Conservation (phyloP, 129 eudicot species). For the Dittrichia graveolens region DNA sequence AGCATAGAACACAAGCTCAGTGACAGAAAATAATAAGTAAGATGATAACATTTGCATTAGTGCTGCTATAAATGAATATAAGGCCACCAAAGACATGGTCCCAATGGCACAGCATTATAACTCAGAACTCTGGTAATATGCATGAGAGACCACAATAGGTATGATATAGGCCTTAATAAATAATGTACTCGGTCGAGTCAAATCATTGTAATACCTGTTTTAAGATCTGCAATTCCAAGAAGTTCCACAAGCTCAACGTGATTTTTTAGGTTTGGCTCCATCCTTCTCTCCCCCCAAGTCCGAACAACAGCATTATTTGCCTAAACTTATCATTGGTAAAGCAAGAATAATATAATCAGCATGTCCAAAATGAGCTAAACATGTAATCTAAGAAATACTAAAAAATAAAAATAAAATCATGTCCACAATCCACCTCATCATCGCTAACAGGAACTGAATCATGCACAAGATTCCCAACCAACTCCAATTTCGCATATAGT, state of each 20-base stretch:
- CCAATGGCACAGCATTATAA: background rate
- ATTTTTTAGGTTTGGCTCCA: conserved; percentile 64
- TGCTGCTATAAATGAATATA: background rate
- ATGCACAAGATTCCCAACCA: conserved; percentile 86
- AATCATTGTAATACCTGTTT: conserved; percentile 55
- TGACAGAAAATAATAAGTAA: background rate
- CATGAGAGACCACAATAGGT: background rate
- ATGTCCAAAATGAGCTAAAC: background rate
- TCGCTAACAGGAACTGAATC: conserved; percentile 89
- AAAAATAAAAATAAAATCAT: background rate
- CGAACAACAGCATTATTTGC: conserved; percentile 71
- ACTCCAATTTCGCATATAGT: conserved; percentile 55
- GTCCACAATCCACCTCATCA: conserved; percentile 58
- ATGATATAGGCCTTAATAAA: no score
- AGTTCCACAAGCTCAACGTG: conserved; percentile 93
- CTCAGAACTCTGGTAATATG: no score
- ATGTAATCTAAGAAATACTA: background rate
- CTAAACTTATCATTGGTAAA: conserved; percentile 32
- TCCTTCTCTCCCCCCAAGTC: conserved; percentile 80
- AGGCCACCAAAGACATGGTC: background rate
- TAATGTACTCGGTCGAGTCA: background rate
- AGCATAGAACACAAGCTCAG: conserved; percentile 9
- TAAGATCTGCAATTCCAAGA: conserved; percentile 85
- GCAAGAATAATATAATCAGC: conserved; percentile 5
- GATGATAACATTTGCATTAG: background rate